A percentile compares a stretch with the other conserved stretches of the same genome.
Conservation (phyloP, 345 rosid genomes). For the Sonneratia alba region DNA sequence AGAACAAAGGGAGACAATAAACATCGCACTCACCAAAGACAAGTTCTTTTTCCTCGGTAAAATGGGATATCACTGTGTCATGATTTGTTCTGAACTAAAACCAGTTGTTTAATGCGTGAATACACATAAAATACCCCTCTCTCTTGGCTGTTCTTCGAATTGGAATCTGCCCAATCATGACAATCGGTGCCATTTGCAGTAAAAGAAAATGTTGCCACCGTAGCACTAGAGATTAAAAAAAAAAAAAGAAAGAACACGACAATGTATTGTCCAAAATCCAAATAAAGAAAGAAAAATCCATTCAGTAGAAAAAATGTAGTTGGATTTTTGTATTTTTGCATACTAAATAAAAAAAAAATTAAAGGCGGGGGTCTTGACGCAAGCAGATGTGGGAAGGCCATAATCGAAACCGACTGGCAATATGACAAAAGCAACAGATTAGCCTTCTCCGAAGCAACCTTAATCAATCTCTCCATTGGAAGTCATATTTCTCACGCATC, state of each 20-base stretch:
- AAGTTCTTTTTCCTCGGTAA: too few species aligned
- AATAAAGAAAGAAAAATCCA: not conserved
- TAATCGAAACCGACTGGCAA: not conserved
- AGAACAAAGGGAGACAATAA: too few species aligned
- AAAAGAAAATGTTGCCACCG: not conserved
- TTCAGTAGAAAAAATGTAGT: not conserved
- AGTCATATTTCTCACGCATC: too few species aligned
- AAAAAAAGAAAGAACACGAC: too few species aligned
- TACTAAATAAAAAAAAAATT: not conserved
- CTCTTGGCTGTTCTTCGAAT: not conserved
- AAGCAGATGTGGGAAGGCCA: not conserved
- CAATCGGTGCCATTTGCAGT: not conserved
- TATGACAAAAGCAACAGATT: not conserved
- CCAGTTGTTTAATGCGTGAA: too few species aligned
- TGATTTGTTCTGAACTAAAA: too few species aligned
- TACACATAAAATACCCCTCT: too few species aligned
- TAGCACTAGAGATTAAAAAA: too few species aligned
- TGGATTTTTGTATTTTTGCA: not conserved
- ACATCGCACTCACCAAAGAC: too few species aligned
- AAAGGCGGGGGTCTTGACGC: not conserved
- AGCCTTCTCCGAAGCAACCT: too few species aligned
- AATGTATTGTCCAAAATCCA: not conserved
- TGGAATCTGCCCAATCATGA: not conserved
- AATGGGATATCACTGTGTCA: too few species aligned
- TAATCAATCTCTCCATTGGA: too few species aligned